Evolutionary conservation across 768 basidiomycete species (phyloP).

Genomic region (Phylloporus sp.): DNA sequence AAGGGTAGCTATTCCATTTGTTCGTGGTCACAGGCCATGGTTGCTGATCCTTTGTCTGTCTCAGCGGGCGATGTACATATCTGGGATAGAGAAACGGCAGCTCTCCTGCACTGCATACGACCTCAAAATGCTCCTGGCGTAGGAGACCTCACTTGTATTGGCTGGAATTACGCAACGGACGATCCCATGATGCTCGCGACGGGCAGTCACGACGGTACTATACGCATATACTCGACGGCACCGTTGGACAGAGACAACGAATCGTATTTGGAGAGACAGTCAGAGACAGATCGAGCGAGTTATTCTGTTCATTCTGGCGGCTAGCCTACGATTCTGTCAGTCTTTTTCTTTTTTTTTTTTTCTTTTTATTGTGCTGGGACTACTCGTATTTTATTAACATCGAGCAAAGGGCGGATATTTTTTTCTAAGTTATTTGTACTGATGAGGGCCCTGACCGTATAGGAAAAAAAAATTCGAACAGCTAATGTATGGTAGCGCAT

Average conservation of each 20-base stretch:
- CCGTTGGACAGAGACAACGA: conserved; percentile 23
- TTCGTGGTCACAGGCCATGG: neutral
- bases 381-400: conserved; percentile 14
- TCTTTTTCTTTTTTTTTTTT: neutral
- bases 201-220: conserved; percentile 71
- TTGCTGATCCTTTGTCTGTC: conserved; percentile 1
- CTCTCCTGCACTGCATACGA: conserved; percentile 65
- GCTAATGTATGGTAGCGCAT: conserved; percentile 27
- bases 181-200: conserved; percentile 57
- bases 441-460: too few relatives aligned
- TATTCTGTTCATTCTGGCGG: conserved; percentile 29
- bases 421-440: conserved; percentile 22
- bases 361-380: neutral
- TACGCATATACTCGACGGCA: conserved; percentile 66
- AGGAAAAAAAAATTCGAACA: too few relatives aligned
- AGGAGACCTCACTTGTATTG: conserved; percentile 74
- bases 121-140: conserved; percentile 45
- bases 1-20: conserved; percentile 46
- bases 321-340: conserved; percentile 8
- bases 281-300: conserved; percentile 23
- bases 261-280: conserved; percentile 22
- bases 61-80: conserved; percentile 79
- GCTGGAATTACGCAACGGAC: conserved; percentile 69
- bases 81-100: conserved; percentile 80
- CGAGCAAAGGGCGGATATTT: neutral